phyloP scores from a whole-genome alignment of 257 asterid genomes.

The Solanum phureja region DNA sequence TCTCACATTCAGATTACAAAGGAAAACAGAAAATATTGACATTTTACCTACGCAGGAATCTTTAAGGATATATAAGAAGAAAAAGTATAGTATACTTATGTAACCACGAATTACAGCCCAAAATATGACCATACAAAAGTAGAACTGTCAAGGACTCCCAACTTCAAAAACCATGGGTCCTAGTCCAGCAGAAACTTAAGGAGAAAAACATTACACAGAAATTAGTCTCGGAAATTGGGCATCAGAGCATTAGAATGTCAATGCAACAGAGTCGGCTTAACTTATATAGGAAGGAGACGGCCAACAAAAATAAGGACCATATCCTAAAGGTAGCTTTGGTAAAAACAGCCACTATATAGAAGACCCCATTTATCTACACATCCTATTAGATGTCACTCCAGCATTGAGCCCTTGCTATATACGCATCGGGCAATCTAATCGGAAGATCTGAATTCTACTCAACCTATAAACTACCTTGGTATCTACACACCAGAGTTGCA shows the following conservation, averaged over 20 bases:
- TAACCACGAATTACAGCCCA: background rate
- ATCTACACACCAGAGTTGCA: background rate
- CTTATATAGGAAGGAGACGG: background rate
- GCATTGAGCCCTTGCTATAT: background rate
- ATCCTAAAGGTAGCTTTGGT: background rate
- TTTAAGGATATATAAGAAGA: background rate
- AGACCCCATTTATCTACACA: background rate
- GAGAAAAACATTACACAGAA: background rate
- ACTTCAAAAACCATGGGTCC: background rate
- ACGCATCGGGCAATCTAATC: background rate
- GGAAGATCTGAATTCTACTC: background rate
- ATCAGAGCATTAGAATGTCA: background rate
- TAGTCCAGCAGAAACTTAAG: background rate
- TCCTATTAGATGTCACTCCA: background rate
- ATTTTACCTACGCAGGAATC: background rate
- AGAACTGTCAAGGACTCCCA: background rate
- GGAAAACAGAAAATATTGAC: background rate
- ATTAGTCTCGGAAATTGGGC: background rate
- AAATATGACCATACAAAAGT: background rate
- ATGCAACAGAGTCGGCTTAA: background rate
- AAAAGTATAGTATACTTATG: background rate
- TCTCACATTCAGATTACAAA: background rate
- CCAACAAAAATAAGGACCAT: background rate
- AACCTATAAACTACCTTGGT: background rate
- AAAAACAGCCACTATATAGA: background rate